Evolutionary conservation across 352 stramenopile genomes (phyloP).

Genomic region (Phytophthora pinifolia): DNA sequence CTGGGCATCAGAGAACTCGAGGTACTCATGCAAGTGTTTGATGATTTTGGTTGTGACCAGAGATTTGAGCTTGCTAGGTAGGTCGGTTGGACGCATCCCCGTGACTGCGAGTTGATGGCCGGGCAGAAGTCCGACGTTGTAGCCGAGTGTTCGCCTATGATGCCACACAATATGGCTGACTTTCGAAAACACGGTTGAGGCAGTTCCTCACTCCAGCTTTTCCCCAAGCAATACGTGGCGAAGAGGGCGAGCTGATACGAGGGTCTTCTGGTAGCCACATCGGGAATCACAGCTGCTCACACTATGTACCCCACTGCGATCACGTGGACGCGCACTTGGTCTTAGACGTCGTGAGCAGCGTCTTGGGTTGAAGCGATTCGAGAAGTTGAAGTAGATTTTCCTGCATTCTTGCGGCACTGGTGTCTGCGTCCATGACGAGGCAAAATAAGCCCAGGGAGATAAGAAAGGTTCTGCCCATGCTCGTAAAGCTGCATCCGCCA

Average conservation of each 20-base stretch:
- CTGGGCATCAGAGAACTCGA: conserved; percentile 2
- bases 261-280: background rate
- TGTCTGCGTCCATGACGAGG: too few species aligned
- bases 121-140: background rate
- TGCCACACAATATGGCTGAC: background rate
- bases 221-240: conserved; percentile 1
- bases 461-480: too few species aligned
- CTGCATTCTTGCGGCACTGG: too few species aligned
- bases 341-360: too few species aligned
- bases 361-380: too few species aligned
- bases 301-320: background rate
- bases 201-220: background rate
- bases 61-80: background rate
- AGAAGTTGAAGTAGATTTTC: too few species aligned
- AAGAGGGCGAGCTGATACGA: background rate
- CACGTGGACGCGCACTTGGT: too few species aligned
- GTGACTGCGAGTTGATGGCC: conserved; percentile 3
- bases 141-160: conserved; percentile 1
- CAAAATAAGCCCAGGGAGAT: too few species aligned
- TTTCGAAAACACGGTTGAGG: conserved; percentile 1
- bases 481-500: too few species aligned
- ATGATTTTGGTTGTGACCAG: background rate
- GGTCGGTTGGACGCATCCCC: background rate
- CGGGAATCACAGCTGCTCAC: background rate
- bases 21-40: background rate